Evolutionary conservation across 2,329 filamentous ascomycete genomes (phyloP).

Genomic region (Tolypocladium tropicale): DNA sequence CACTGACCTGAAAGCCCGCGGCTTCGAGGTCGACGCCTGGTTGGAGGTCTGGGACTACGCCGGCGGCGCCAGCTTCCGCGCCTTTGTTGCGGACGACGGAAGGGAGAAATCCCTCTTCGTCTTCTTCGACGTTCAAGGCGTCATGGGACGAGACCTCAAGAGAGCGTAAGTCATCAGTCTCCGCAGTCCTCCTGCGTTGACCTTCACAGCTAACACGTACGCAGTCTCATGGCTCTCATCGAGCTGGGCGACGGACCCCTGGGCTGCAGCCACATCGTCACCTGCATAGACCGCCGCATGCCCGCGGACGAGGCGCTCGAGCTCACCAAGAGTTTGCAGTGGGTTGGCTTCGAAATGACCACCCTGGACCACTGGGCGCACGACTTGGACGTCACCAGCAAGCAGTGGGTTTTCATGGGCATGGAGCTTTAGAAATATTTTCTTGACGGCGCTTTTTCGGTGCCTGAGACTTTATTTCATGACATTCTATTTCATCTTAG

Average conservation of each 20-base stretch:
- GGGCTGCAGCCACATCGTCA: constrained; percentile 65
- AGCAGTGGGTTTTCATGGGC: constrained; percentile 75
- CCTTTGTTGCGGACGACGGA: constrained; percentile 65
- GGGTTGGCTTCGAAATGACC: constrained; percentile 82
- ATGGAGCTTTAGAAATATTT: constrained; percentile 86
- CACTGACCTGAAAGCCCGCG: constrained; percentile 14
- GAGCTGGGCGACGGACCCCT: constrained; percentile 74
- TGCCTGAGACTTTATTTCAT: too few species aligned
- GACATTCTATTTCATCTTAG: too few species aligned
- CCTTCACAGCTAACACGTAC: constrained; percentile 1
- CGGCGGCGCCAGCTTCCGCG: constrained; percentile 74
- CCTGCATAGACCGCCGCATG: constrained; percentile 68
- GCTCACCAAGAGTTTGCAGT: constrained; percentile 74
- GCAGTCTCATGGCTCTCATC: constrained; percentile 77
- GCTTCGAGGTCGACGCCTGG: constrained; percentile 46
- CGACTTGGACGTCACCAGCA: constrained; percentile 56
- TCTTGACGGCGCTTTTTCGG: too few species aligned
- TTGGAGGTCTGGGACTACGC: constrained; percentile 80
- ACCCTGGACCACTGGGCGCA: constrained; percentile 69
- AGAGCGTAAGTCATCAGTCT: constrained; percentile 55
- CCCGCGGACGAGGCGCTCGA: constrained; percentile 51
- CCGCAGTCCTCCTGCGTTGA: too few species aligned
- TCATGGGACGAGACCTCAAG: constrained; percentile 70
- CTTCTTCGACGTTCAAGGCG: constrained; percentile 66
- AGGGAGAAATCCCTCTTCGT: constrained; percentile 70